These are phyloP conservation scores for Gonium pectorale DNA, from an alignment of 139 green algal species.

Conservation along the genomic window DNA sequence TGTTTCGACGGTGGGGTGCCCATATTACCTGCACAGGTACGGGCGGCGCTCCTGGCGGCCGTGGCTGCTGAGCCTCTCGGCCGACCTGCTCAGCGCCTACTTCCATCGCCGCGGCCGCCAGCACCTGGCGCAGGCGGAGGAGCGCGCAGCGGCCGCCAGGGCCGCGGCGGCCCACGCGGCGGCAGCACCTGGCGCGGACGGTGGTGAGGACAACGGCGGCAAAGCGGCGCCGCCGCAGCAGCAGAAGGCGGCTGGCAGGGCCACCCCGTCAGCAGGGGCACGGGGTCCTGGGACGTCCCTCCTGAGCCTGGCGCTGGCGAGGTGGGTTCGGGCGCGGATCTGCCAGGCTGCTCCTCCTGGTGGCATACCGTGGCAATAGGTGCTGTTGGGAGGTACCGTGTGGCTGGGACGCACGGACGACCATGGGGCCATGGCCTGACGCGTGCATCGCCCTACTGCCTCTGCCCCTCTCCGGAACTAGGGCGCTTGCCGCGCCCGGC, in stretches of 20 bases:
- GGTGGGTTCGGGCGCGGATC: no score
- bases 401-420: no score
- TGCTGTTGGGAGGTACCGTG: no score
- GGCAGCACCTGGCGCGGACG: background rate
- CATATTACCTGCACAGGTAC: conserved; percentile 45
- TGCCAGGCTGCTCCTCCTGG: no score
- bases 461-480: background rate
- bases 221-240: background rate
- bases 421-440: no score
- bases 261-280: no score
- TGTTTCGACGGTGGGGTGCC: no score
- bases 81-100: conserved; percentile 45
- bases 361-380: no score
- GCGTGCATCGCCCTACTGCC: no score
- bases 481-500: conserved; percentile 28
- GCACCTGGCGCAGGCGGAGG: conserved; percentile 37
- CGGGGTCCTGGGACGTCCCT: conserved; percentile 16
- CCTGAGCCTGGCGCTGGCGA: conserved; percentile 46
- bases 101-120: conserved; percentile 37
- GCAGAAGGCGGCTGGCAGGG: no score
- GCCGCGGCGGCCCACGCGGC: background rate
- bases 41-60: conserved; percentile 50
- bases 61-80: conserved; percentile 42
- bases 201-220: background rate
- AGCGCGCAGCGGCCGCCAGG: background rate